phyloP scores from a whole-genome alignment of 129 eudicot species.

The Helianthus tuberosus region DNA sequence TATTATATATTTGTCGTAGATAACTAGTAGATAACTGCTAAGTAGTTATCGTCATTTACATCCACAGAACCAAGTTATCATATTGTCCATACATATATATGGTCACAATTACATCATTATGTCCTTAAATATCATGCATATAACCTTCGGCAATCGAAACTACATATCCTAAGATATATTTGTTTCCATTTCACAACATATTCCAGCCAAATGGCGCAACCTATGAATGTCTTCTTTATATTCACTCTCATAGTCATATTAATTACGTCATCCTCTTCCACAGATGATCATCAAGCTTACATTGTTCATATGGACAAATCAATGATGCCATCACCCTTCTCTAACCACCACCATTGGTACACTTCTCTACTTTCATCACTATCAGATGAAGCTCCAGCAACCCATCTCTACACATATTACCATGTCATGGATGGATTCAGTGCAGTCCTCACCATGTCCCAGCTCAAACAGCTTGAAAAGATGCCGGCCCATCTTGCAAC shows the following conservation, averaged over 20 bases:
- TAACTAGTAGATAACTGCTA: background rate
- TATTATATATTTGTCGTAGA: background rate
- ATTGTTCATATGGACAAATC: slow-evolving; percentile 57
- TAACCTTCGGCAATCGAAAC: background rate
- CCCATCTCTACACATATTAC: slow-evolving; percentile 51
- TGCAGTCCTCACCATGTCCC: slow-evolving; percentile 37
- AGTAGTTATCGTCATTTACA: slow-evolving; percentile 20
- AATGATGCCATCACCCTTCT: slow-evolving; percentile 43
- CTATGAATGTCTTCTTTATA: slow-evolving; percentile 13
- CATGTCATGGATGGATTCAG: slow-evolving; percentile 49
- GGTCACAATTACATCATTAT: background rate
- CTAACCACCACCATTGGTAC: slow-evolving; percentile 51
- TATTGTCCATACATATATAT: slow-evolving; percentile 20
- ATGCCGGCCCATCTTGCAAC: slow-evolving; percentile 39
- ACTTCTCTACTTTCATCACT: slow-evolving; percentile 46
- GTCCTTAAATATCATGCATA: background rate
- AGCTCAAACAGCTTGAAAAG: slow-evolving; percentile 31
- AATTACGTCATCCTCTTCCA: slow-evolving; percentile 27
- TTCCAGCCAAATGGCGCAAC: slow-evolving; percentile 10
- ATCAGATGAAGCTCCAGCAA: slow-evolving; percentile 25
- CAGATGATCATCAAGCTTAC: slow-evolving; percentile 37
- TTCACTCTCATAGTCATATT: slow-evolving; percentile 9
- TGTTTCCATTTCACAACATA: slow-evolving; percentile 2
- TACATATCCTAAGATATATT: background rate
- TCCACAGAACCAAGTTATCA: slow-evolving; percentile 24